Conservation (phyloP, 768 basidiomycete genomes). For the Trametes coccinea region DNA sequence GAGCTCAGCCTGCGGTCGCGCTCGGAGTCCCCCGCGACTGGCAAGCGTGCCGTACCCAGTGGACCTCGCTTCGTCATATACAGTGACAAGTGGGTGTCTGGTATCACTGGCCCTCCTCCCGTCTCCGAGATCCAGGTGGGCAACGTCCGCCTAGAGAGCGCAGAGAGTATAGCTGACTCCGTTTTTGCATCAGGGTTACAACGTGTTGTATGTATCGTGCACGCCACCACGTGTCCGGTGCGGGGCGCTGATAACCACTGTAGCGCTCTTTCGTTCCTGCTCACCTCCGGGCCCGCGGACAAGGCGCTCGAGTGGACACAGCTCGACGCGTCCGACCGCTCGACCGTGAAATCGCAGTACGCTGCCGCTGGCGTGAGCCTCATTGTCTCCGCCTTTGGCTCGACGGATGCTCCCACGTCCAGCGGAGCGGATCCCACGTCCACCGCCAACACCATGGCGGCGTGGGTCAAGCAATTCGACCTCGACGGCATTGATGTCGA, state of each 20-base stretch:
- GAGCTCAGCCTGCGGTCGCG: constrained; percentile 13
- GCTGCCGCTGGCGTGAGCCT: constrained; percentile 58
- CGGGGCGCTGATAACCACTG: background rate
- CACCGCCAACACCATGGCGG: constrained; percentile 64
- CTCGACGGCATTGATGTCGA: constrained; percentile 77
- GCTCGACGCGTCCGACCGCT: constrained; percentile 46
- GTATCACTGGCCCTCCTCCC: constrained; percentile 49
- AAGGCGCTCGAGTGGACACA: constrained; percentile 59
- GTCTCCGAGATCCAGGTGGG: constrained; percentile 45
- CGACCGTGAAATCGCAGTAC: constrained; percentile 52
- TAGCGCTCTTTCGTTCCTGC: constrained; percentile 54
- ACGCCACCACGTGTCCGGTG: background rate
- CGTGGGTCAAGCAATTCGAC: constrained; percentile 58
- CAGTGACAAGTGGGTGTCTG: constrained; percentile 44
- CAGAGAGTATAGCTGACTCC: background rate
- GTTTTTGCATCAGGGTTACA: constrained; percentile 46
- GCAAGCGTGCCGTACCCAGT: constrained; percentile 36
- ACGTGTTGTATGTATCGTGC: constrained; percentile 50
- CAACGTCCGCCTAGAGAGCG: background rate
- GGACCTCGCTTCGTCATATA: constrained; percentile 54
- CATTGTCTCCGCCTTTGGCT: constrained; percentile 66
- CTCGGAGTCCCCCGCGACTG: constrained; percentile 2
- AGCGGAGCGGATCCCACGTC: constrained; percentile 57
- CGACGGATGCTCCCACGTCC: constrained; percentile 54
- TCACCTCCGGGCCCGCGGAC: constrained; percentile 56